Conservation (phyloP, 1,284 basidiomycete species). For the Sphaerobolus stellatus region DNA sequence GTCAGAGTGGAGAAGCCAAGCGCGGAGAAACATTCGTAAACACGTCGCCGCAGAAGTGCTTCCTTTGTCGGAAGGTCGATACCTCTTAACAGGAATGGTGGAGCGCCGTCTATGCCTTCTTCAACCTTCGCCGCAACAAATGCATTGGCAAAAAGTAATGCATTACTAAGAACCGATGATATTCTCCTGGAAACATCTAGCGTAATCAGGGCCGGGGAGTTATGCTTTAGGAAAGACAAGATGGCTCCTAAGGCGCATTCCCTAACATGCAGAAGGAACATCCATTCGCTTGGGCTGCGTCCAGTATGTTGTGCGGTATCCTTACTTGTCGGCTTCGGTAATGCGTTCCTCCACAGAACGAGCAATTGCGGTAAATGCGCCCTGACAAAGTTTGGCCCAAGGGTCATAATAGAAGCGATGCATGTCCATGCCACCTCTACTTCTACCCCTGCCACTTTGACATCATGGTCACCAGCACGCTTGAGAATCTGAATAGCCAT, state of each 20-base stretch:
- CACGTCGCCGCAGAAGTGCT: slow-evolving; percentile 77
- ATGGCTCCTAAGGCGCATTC: slow-evolving; percentile 91
- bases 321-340: slow-evolving; percentile 91
- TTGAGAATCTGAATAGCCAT: slow-evolving; percentile 90
- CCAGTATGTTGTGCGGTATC: slow-evolving; percentile 64
- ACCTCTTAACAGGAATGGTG: slow-evolving; percentile 40
- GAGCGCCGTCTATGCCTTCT: slow-evolving; percentile 33
- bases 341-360: slow-evolving; percentile 94
- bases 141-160: slow-evolving; percentile 83
- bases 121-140: slow-evolving; percentile 57
- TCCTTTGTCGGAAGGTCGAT: slow-evolving; percentile 79
- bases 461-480: slow-evolving; percentile 86
- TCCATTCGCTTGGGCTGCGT: slow-evolving; percentile 81
- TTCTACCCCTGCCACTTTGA: slow-evolving; percentile 79
- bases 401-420: slow-evolving; percentile 86
- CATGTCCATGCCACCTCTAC: slow-evolving; percentile 95
- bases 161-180: slow-evolving; percentile 84
- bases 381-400: slow-evolving; percentile 92
- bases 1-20: slow-evolving; percentile 80
- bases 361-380: slow-evolving; percentile 90
- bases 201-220: slow-evolving; percentile 73
- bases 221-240: slow-evolving; percentile 84
- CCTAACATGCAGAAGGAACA: slow-evolving; percentile 87
- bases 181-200: slow-evolving; percentile 89
- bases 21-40: slow-evolving; percentile 87